These are phyloP conservation scores for Cruciata laevipes DNA, from an alignment of 257 asterid genomes.

Conservation along the genomic window DNA sequence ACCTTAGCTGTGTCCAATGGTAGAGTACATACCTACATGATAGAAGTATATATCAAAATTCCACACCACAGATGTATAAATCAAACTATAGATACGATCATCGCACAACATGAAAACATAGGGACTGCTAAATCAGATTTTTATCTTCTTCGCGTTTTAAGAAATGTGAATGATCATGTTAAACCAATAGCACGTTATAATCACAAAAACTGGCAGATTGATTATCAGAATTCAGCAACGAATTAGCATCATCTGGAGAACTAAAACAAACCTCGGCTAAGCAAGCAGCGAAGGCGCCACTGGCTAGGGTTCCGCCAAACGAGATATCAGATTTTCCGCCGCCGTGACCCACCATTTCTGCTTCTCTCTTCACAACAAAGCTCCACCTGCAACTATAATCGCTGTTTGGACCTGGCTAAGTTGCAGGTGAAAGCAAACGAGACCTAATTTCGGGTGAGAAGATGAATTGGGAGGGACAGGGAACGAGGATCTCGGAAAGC, in stretches of 20 bases:
- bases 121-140: too few relatives aligned
- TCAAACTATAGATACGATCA: too few relatives aligned
- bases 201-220: not conserved
- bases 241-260: not conserved
- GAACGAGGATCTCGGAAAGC: conserved; percentile 13
- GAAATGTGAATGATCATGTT: not conserved
- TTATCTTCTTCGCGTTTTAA: too few relatives aligned
- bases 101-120: not conserved
- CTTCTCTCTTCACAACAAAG: not conserved
- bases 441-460: not conserved
- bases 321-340: conserved; percentile 60
- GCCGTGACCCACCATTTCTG: conserved; percentile 63
- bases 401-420: too few relatives aligned
- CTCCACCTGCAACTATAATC: not conserved
- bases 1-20: conserved; percentile 98
- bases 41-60: too few relatives aligned
- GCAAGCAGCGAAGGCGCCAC: conserved; percentile 96
- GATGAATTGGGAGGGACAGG: not conserved
- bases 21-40: conserved; percentile 63
- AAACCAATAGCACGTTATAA: not conserved
- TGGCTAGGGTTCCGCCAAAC: conserved; percentile 65
- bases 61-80: too few relatives aligned
- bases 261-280: conserved; percentile 64
- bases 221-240: not conserved
- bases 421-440: not conserved